Percentiles rank a stretch among this genome's conserved stretches.
Evolutionary conservation across 495 filamentous ascomycete species (phyloP).

Genomic region (Penicillium paxilli): DNA sequence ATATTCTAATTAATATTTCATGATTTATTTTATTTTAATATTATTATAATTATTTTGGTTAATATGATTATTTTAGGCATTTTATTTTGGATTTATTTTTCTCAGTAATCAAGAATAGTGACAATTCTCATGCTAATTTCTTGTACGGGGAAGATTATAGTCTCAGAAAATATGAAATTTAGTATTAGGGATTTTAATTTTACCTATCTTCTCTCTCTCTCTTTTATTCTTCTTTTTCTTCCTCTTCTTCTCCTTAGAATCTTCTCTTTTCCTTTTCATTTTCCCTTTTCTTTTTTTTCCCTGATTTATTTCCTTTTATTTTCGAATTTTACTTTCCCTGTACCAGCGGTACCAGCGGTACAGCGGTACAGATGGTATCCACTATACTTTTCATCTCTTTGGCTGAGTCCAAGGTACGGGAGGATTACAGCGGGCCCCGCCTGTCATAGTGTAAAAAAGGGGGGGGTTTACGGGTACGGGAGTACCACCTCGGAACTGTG

Average conservation of each 20-base stretch:
- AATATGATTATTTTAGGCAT: not conserved
- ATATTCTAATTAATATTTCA: slow-evolving; percentile 2
- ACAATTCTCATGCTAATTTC: too few relatives aligned
- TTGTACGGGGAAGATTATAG: too few relatives aligned
- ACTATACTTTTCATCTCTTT: too few relatives aligned
- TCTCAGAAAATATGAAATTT: too few relatives aligned
- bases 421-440: slow-evolving; percentile 11
- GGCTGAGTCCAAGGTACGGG: too few relatives aligned
- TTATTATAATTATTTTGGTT: slow-evolving; percentile 7
- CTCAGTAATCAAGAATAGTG: too few relatives aligned
- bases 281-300: not conserved
- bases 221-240: too few relatives aligned
- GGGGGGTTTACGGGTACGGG: not conserved
- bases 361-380: not conserved
- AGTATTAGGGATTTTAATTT: too few relatives aligned
- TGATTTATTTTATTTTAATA: slow-evolving; percentile 3
- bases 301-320: not conserved
- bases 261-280: not conserved
- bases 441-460: slow-evolving; percentile 17
- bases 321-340: not conserved
- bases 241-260: not conserved
- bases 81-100: too few relatives aligned
- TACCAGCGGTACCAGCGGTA: not conserved
- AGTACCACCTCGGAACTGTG: slow-evolving; percentile 18
- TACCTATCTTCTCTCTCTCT: too few relatives aligned